phyloP scores from a whole-genome alignment of 2,329 filamentous ascomycete genomes.

The Elsinoe australis region DNA sequence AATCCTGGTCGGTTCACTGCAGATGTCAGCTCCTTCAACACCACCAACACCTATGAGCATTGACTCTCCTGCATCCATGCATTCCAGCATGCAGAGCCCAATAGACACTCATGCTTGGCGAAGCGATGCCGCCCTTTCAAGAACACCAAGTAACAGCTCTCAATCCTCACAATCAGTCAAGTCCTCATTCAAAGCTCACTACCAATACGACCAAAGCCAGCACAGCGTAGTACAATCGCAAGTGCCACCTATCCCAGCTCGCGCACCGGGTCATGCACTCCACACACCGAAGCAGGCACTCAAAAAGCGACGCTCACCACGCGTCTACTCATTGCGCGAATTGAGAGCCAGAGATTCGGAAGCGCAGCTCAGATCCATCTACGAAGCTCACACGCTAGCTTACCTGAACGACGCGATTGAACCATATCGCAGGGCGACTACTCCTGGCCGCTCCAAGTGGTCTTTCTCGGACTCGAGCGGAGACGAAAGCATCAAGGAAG shows the following conservation, averaged over 20 bases:
- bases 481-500: constrained; percentile 16
- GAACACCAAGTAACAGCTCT: not conserved
- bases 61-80: not conserved
- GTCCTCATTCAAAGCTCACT: constrained; percentile 3
- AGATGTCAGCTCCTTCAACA: too few relatives aligned
- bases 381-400: constrained; percentile 28
- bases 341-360: constrained; percentile 28
- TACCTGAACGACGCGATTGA: constrained; percentile 25
- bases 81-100: constrained; percentile 10
- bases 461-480: constrained; percentile 8
- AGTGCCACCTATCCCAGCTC: constrained; percentile 13
- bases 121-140: too few relatives aligned
- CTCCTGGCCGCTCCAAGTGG: constrained; percentile 1
- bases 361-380: constrained; percentile 25
- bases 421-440: constrained; percentile 1
- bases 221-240: not conserved
- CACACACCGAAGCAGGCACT: constrained; percentile 21
- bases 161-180: constrained; percentile 2
- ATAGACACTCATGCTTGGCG: too few relatives aligned
- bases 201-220: constrained; percentile 1
- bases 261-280: constrained; percentile 1
- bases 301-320: constrained; percentile 25
- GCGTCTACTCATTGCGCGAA: constrained; percentile 25
- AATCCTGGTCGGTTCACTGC: too few relatives aligned
- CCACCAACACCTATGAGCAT: not conserved